Conservation (phyloP, 2,329 filamentous ascomycete species). For the Penicillium oxalicum region DNA sequence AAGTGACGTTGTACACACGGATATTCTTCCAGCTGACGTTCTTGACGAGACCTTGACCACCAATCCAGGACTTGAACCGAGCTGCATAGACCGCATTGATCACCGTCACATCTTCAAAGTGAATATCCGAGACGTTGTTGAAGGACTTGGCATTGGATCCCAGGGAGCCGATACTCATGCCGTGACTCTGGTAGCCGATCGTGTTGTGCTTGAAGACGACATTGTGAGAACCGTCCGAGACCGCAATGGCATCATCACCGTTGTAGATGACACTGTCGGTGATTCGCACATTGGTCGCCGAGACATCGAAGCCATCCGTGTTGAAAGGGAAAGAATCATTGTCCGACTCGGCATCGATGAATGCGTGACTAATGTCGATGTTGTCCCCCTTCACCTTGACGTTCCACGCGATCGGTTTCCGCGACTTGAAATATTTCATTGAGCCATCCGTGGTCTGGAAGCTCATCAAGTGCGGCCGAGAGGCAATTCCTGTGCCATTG, state of each 20-base stretch:
- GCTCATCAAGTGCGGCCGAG: slow-evolving; percentile 39
- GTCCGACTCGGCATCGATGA: slow-evolving; percentile 35
- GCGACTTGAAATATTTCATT: slow-evolving; percentile 38
- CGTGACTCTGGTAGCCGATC: slow-evolving; percentile 42
- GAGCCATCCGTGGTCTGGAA: slow-evolving; percentile 34
- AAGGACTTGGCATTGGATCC: slow-evolving; percentile 33
- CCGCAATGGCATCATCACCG: slow-evolving; percentile 41
- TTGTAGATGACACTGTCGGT: slow-evolving; percentile 35
- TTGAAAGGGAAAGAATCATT: slow-evolving; percentile 40
- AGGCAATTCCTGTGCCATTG: slow-evolving; percentile 34
- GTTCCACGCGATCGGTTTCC: slow-evolving; percentile 43
- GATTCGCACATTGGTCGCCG: slow-evolving; percentile 26
- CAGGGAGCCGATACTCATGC: slow-evolving; percentile 42
- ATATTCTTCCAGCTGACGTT: slow-evolving; percentile 44
- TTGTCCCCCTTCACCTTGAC: slow-evolving; percentile 37
- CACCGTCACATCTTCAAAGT: slow-evolving; percentile 41
- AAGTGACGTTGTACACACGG: slow-evolving; percentile 40
- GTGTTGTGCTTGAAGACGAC: slow-evolving; percentile 37
- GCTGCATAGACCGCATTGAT: slow-evolving; percentile 39
- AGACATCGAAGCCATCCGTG: slow-evolving; percentile 32
- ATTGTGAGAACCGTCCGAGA: slow-evolving; percentile 35
- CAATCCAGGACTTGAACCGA: slow-evolving; percentile 43
- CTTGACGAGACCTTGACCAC: slow-evolving; percentile 39
- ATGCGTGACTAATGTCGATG: slow-evolving; percentile 37
- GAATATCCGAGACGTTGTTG: slow-evolving; percentile 40